Base-by-base conservation (phyloP, 2,329 filamentous ascomycete species). In the Metarhizium album region DNA sequence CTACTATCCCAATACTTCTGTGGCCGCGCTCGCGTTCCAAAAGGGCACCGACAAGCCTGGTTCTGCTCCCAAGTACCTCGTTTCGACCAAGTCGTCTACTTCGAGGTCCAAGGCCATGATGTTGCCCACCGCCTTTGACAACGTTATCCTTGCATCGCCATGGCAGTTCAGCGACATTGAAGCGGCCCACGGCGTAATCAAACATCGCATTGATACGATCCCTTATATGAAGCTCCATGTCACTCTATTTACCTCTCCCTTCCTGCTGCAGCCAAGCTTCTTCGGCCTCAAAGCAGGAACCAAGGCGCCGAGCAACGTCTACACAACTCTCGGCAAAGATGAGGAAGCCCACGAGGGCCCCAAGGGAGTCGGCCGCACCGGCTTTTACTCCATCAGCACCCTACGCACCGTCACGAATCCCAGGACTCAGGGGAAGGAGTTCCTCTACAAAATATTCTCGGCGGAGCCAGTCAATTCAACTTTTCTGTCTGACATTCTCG, bases 151-250 rank as follows among this genome's bases (percentile, higher is more conserved):
- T 24, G 89, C 93, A 3, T 80, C 82, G 0, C 93, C 93, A 0
- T 83, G 84, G 62, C 91, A 98, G 60, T 94, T 84, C 64, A 82
- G 87, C 51, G 73, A 79, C 52, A 84, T 97, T 59, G 69, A 73
- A 2, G 69, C 75, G 2, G 81, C 81, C 0, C 75, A 83, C 35
- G 71, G 74, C 24, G 79, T 95, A 23, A 78, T 90, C 16, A 84
- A 87, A 49, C 73, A 77, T 31, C 66, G 70, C 3, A 89, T 94
- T 2, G 86, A 93, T 57, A 66, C 78, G 45, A 83, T 96, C n/a
- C 86, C 88, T 0, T 98, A 96, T 64, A 87, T 89, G 2, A 78
- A 79, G 46, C 76, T 97, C 0, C 85, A 97, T 61, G 91, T 96
- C 48, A 97, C 91, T 0, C 79, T 97, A 1, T 91, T 98, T 60